Evolutionary conservation across 2,329 filamentous ascomycete species (phyloP).

Genomic region (Beauveria medogensis): DNA sequence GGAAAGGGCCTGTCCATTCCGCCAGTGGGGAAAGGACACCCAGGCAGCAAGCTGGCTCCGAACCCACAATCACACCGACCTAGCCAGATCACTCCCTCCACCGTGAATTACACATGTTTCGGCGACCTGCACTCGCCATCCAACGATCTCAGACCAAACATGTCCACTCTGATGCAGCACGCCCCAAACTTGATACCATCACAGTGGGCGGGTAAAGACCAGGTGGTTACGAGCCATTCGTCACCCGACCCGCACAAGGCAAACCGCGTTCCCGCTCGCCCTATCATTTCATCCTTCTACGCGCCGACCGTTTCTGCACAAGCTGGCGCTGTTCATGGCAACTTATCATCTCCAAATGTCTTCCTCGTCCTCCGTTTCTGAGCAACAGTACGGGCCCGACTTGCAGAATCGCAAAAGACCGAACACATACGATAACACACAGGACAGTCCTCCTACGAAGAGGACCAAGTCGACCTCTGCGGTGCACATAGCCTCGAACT

Average conservation of each 20-base stretch:
- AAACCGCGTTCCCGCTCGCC: not conserved
- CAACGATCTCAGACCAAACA: not conserved
- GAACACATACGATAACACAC: not conserved
- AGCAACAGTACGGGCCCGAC: not conserved
- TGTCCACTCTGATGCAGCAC: constrained; percentile 3
- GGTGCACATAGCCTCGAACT: constrained; percentile 9
- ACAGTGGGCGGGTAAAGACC: no score
- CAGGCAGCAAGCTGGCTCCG: not conserved
- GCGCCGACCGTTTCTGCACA: not conserved
- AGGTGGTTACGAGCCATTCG: no score
- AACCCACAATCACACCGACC: not conserved
- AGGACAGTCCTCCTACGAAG: not conserved
- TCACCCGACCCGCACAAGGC: not conserved
- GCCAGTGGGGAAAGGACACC: no score
- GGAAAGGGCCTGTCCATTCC: no score
- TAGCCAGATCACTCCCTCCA: not conserved
- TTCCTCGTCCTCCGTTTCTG: not conserved
- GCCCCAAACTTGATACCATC: no score
- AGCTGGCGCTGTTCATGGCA: not conserved
- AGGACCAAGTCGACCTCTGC: not conserved
- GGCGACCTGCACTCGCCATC: no score
- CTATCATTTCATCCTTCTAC: not conserved
- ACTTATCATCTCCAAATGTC: not conserved
- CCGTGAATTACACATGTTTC: not conserved
- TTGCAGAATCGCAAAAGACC: not conserved